Percentiles rank a stretch among this genome's conserved stretches.
Conservation (phyloP, 2,329 filamentous ascomycete species). For the Microdochium paspali region DNA sequence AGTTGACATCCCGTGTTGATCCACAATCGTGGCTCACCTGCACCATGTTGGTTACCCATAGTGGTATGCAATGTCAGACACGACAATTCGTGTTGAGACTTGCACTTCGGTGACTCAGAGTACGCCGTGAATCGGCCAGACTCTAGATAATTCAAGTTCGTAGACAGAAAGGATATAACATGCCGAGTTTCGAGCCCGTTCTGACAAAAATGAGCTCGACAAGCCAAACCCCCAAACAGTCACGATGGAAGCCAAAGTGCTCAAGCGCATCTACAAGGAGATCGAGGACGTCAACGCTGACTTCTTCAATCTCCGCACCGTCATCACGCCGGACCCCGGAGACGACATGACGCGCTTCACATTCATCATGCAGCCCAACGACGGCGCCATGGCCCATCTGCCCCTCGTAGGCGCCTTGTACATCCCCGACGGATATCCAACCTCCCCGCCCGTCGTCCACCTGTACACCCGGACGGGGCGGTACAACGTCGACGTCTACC, state of each 20-base stretch:
- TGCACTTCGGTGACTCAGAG: not conserved
- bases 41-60: too few relatives aligned
- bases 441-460: constrained; percentile 4
- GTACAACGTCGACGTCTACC: constrained; percentile 5
- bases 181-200: not conserved
- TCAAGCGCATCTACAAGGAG: constrained; percentile 4
- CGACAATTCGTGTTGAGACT: not conserved
- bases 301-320: constrained; percentile 7
- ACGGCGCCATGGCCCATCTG: constrained; percentile 5
- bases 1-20: too few relatives aligned
- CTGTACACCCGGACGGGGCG: constrained; percentile 4
- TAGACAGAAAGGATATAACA: not conserved
- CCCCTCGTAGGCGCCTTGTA: constrained; percentile 4
- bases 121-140: not conserved
- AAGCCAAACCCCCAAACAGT: not conserved
- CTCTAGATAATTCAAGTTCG: not conserved
- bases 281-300: constrained; percentile 5
- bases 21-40: too few relatives aligned
- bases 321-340: constrained; percentile 2
- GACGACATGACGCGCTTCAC: constrained; percentile 4
- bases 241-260: not conserved
- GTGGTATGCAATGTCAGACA: too few relatives aligned
- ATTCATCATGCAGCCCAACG: constrained; percentile 5
- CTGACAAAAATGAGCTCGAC: not conserved
- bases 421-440: constrained; percentile 4